These are phyloP conservation scores for Gillenia trifoliata DNA, from an alignment of 306 rosid genomes.

Conservation along the genomic window DNA sequence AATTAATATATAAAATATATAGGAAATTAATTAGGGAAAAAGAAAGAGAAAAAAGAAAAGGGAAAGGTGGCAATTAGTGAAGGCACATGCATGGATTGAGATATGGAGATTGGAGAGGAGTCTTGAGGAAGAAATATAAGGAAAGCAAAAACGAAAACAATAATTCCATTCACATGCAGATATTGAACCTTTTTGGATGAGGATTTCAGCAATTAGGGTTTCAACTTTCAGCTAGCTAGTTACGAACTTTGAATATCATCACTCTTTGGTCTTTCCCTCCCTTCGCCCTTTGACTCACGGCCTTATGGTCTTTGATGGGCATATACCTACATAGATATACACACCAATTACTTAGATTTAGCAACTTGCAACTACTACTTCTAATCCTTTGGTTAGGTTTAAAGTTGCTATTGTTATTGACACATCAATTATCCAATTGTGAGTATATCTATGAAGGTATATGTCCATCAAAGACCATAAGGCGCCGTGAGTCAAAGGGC, in stretches of 20 bases:
- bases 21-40: background rate
- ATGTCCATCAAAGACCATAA: no score
- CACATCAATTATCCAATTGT: no score
- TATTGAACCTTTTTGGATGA: background rate
- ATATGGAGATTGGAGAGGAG: background rate
- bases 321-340: no score
- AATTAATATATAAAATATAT: background rate
- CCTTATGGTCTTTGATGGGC: background rate
- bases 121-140: background rate
- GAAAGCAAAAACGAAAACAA: background rate
- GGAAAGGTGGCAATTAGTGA: conserved; percentile 8
- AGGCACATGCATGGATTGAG: conserved; percentile 15
- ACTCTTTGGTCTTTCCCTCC: background rate
- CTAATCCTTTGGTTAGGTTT: background rate
- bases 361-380: background rate
- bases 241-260: background rate
- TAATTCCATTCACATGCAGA: conserved; percentile 8
- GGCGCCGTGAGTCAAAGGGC: background rate
- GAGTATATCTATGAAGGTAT: no score
- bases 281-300: background rate
- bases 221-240: background rate
- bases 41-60: background rate
- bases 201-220: background rate
- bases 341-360: no score
- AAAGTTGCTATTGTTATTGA: no score